Percentiles rank a stretch among this genome's conserved stretches.
Conservation (phyloP, 371 early-diverging fungal genomes). For the Rhizopus delemar region DNA sequence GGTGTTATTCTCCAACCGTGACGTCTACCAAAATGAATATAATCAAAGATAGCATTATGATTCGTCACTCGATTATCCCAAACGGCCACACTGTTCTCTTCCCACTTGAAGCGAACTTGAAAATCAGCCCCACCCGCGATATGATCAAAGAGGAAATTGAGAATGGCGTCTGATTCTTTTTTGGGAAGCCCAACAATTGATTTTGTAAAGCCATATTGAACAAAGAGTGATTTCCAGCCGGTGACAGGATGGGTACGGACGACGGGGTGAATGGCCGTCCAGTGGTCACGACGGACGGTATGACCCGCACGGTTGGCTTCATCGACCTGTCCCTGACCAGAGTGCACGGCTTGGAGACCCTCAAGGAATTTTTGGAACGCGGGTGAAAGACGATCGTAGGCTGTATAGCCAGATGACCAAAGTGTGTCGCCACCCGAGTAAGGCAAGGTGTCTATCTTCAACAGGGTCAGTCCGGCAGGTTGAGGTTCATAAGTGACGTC, state of each 20-base stretch:
- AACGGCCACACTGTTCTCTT: constrained; percentile 63
- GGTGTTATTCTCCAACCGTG: constrained; percentile 56
- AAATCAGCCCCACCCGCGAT: constrained; percentile 53
- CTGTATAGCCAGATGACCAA: constrained; percentile 61
- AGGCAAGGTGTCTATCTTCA: constrained; percentile 58
- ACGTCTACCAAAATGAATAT: constrained; percentile 43
- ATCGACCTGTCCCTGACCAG: constrained; percentile 49
- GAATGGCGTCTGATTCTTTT: constrained; percentile 57
- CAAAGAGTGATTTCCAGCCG: constrained; percentile 67
- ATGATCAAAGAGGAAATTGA: constrained; percentile 51
- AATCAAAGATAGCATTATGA: constrained; percentile 61
- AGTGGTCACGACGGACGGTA: constrained; percentile 45
- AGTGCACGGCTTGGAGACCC: constrained; percentile 63
- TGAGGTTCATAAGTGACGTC: constrained; percentile 64
- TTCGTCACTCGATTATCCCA: constrained; percentile 66
- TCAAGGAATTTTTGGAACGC: constrained; percentile 61
- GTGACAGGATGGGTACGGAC: constrained; percentile 74
- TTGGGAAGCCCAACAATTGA: constrained; percentile 56
- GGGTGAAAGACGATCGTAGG: constrained; percentile 63
- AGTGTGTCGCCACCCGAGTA: constrained; percentile 59
- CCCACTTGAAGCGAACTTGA: constrained; percentile 68
- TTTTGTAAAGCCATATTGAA: constrained; percentile 64
- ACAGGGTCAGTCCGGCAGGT: constrained; percentile 58
- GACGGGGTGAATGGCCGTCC: constrained; percentile 55
- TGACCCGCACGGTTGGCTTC: constrained; percentile 40